A percentile compares a stretch with the other conserved stretches of the same genome.
phyloP scores from a whole-genome alignment of 352 stramenopile genomes.

The Globisporangium ultimum region DNA sequence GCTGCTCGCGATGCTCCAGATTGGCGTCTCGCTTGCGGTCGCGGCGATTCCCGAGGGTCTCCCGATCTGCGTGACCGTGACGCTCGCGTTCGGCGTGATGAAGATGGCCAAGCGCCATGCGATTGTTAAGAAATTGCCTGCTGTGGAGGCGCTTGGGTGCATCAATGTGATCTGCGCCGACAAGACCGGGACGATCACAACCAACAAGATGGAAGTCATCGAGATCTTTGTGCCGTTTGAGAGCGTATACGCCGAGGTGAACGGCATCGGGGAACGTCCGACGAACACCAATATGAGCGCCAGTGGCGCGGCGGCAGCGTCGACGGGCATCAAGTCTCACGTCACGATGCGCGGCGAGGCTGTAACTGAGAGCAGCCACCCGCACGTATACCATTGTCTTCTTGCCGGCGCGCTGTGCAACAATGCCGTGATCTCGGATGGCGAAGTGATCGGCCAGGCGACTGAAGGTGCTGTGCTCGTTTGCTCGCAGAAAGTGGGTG shows the following conservation, averaged over 20 bases:
- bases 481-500: conserved; percentile 64
- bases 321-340: conserved; percentile 17
- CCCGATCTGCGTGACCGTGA: conserved; percentile 82
- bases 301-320: not conserved
- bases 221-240: conserved; percentile 82
- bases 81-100: conserved; percentile 76
- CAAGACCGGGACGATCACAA: conserved; percentile 95
- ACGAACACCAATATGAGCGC: not conserved
- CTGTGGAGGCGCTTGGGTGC: conserved; percentile 83
- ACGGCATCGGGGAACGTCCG: conserved; percentile 40
- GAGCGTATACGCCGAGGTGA: conserved; percentile 65
- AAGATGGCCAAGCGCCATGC: conserved; percentile 85
- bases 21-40: conserved; percentile 89
- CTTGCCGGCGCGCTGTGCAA: conserved; percentile 75
- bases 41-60: conserved; percentile 76
- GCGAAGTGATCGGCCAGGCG: conserved; percentile 77
- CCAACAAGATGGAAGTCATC: conserved; percentile 84
- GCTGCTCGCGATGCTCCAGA: conserved; percentile 95
- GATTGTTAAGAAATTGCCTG: conserved; percentile 88
- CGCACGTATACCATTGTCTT: conserved; percentile 74
- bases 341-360: conserved; percentile 61
- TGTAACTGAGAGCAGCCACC: conserved; percentile 57
- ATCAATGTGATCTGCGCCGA: conserved; percentile 93
- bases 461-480: conserved; percentile 74
- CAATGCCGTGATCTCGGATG: conserved; percentile 59